phyloP scores from a whole-genome alignment of 768 basidiomycete species.

The Mycena pura region DNA sequence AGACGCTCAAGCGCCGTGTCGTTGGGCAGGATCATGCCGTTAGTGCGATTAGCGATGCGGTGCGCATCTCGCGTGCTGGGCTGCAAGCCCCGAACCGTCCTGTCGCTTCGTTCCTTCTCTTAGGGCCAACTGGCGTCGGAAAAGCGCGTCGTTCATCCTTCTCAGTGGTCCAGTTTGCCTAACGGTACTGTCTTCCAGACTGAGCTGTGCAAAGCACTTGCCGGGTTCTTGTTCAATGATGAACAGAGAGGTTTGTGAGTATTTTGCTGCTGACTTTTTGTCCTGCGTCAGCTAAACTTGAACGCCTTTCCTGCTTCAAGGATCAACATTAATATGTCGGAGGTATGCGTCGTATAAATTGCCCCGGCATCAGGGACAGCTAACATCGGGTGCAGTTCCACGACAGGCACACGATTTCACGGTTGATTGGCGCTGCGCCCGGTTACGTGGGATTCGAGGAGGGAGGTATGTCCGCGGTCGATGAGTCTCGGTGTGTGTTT shows the following conservation, averaged over 20 bases:
- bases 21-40: constrained; percentile 95
- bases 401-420: constrained; percentile 89
- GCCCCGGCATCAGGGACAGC: not conserved
- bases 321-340: constrained; percentile 96
- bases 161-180: constrained; percentile 6
- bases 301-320: constrained; percentile 43
- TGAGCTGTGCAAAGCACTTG: constrained; percentile 87
- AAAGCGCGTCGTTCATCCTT: constrained; percentile 52
- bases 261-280: not conserved
- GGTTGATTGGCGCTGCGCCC: constrained; percentile 91
- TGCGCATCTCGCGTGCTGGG: constrained; percentile 91
- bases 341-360: constrained; percentile 47
- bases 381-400: constrained; percentile 65
- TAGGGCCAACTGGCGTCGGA: constrained; percentile 88
- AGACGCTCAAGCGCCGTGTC: constrained; percentile 71
- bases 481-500: too few relatives aligned
- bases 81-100: constrained; percentile 88
- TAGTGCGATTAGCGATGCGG: constrained; percentile 84
- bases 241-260: constrained; percentile 84
- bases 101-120: constrained; percentile 91
- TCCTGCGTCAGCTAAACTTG: not conserved
- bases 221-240: constrained; percentile 88
- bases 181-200: constrained; percentile 54
- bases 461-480: constrained; percentile 50
- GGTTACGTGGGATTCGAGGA: constrained; percentile 94